Percentiles rank a stretch among this genome's conserved stretches.
Conservation (phyloP, 495 filamentous ascomycete genomes). For the Acidiella bohemica region DNA sequence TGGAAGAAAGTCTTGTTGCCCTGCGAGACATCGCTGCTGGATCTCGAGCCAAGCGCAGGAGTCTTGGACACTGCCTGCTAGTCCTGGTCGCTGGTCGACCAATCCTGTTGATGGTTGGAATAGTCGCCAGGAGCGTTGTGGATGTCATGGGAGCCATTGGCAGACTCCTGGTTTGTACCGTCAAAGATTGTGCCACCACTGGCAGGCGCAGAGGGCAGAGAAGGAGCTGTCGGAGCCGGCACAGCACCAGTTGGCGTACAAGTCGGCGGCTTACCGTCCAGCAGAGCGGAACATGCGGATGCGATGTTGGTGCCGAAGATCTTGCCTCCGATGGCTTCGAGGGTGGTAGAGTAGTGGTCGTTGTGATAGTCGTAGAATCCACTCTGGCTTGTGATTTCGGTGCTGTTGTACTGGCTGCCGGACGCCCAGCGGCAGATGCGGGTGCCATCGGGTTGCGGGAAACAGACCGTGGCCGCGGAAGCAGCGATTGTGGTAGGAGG, state of each 20-base stretch:
- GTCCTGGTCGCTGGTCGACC: too few relatives aligned
- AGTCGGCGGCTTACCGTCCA: background rate
- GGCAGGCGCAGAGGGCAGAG: background rate
- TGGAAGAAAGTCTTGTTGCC: too few relatives aligned
- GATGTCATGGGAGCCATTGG: conserved; percentile 2
- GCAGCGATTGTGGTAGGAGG: too few relatives aligned
- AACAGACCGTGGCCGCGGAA: too few relatives aligned
- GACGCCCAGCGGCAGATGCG: background rate
- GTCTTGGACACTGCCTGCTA: too few relatives aligned
- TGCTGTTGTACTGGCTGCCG: background rate
- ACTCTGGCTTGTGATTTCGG: background rate
- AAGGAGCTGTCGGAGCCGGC: background rate
- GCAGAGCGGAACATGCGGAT: too few relatives aligned
- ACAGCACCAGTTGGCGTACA: background rate
- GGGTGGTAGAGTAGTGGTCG: background rate
- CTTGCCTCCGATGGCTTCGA: background rate
- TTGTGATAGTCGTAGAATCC: conserved; percentile 5
- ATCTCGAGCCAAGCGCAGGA: too few relatives aligned
- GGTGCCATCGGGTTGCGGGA: conserved; percentile 3
- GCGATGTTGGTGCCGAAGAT: background rate
- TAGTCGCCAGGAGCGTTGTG: background rate
- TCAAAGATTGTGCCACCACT: conserved; percentile 1
- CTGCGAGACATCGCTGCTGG: too few relatives aligned
- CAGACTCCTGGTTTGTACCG: background rate
- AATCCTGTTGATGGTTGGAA: conserved; percentile 2